Evolutionary conservation across 805 yeast species (phyloP).

Genomic region (Diddensiella santjacobensis): DNA sequence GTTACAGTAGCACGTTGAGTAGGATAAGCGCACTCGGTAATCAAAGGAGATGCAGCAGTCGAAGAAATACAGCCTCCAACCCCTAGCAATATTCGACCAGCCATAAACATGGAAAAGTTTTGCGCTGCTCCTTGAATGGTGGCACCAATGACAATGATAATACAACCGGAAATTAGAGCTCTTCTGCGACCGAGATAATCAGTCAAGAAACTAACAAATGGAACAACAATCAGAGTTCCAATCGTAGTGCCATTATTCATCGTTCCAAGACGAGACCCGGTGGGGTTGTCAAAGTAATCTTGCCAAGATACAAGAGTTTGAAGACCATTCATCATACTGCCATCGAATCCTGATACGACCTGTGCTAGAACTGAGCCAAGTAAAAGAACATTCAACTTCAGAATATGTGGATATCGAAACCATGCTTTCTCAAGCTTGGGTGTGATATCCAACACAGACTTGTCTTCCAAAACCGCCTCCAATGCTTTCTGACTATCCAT

Average conservation of each 20-base stretch:
- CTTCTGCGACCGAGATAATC: conserved; percentile 62
- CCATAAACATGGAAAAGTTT: conserved; percentile 60
- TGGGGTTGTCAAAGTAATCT: conserved; percentile 19
- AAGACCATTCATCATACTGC: conserved; percentile 22
- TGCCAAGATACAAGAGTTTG: conserved; percentile 26
- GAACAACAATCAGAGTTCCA: conserved; percentile 70
- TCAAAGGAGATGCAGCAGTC: conserved; percentile 67
- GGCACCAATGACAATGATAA: conserved; percentile 56
- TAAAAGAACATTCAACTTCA: conserved; percentile 16
- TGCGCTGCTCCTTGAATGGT: conserved; percentile 41
- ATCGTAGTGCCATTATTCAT: conserved; percentile 30
- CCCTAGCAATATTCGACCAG: conserved; percentile 68
- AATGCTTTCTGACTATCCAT: conserved; percentile 2
- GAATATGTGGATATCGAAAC: conserved; percentile 19
- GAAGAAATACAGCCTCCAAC: conserved; percentile 69
- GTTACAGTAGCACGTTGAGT: conserved; percentile 58
- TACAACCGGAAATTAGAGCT: conserved; percentile 50
- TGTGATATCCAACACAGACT: conserved; percentile 11
- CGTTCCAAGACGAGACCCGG: conserved; percentile 19
- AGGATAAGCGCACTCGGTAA: conserved; percentile 66
- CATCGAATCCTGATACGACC: conserved; percentile 21
- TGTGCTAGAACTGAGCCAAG: conserved; percentile 16
- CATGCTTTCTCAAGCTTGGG: conserved; percentile 19
- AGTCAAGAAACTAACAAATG: conserved; percentile 57
- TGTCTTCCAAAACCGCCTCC: conserved; percentile 9